These are phyloP conservation scores for Phytopythium helicoides DNA, from an alignment of 352 stramenopile species.

Conservation along the genomic window DNA sequence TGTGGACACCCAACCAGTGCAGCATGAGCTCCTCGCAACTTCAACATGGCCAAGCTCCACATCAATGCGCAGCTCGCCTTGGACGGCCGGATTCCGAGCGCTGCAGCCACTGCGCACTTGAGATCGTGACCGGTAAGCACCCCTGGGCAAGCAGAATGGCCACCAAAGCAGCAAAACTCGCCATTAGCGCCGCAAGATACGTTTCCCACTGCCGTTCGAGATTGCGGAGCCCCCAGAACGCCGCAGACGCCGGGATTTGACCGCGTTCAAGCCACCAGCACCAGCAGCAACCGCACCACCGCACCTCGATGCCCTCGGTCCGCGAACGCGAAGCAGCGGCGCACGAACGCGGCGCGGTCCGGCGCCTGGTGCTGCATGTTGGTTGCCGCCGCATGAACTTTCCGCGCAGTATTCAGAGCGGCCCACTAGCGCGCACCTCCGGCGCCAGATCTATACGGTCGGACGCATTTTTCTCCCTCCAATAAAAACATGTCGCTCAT, in stretches of 20 bases:
- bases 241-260: too few relatives aligned
- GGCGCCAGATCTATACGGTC: constrained; percentile 4
- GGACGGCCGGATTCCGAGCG: constrained; percentile 62
- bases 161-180: not conserved
- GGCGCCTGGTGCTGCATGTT: constrained; percentile 1
- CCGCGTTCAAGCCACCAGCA: too few relatives aligned
- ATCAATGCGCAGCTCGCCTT: constrained; percentile 26
- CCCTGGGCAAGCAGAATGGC: constrained; percentile 17
- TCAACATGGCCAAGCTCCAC: too few relatives aligned
- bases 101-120: constrained; percentile 68
- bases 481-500: too few relatives aligned
- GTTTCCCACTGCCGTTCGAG: not conserved
- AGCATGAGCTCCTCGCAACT: not conserved
- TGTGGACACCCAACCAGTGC: constrained; percentile 7
- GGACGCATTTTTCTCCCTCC: not conserved
- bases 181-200: not conserved
- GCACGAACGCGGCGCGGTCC: constrained; percentile 25
- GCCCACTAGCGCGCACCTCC: too few relatives aligned
- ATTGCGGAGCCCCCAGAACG: not conserved
- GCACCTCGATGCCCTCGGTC: constrained; percentile 30
- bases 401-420: constrained; percentile 3
- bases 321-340: constrained; percentile 45
- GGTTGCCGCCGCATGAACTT: too few relatives aligned
- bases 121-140: constrained; percentile 40
- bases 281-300: not conserved